phyloP scores from a whole-genome alignment of 108 stramenopile genomes.

The Skeletonema marinoi region DNA sequence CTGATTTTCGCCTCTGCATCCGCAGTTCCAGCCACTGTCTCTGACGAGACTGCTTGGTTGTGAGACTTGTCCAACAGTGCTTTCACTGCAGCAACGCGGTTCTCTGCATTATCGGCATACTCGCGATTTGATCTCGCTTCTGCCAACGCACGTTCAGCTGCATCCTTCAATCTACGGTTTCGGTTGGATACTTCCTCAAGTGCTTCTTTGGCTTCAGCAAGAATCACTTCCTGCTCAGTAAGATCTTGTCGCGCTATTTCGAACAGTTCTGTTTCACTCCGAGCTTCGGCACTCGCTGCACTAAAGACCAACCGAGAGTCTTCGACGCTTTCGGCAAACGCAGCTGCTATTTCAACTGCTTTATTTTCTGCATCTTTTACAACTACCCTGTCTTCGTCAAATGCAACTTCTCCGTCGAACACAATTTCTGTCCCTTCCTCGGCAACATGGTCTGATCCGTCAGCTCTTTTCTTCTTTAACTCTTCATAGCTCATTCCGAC shows the following conservation, averaged over 20 bases:
- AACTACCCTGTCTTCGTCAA: slow-evolving; percentile 36
- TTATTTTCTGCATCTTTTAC: slow-evolving; percentile 50
- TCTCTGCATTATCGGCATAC: slow-evolving; percentile 60
- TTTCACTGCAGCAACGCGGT: slow-evolving; percentile 55
- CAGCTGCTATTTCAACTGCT: slow-evolving; percentile 67
- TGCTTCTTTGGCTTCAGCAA: slow-evolving; percentile 56
- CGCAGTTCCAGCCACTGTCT: slow-evolving; percentile 80
- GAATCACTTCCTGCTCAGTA: slow-evolving; percentile 48
- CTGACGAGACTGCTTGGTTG: slow-evolving; percentile 56
- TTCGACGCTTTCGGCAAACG: slow-evolving; percentile 66
- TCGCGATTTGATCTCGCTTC: slow-evolving; percentile 68
- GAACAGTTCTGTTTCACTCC: slow-evolving; percentile 59
- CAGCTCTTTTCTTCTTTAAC: slow-evolving; percentile 29
- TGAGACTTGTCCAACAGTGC: slow-evolving; percentile 58
- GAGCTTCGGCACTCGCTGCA: slow-evolving; percentile 56
- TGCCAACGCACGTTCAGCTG: slow-evolving; percentile 60
- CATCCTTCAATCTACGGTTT: slow-evolving; percentile 49
- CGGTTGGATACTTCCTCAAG: slow-evolving; percentile 49
- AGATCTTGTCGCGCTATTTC: slow-evolving; percentile 53
- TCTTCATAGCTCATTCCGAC: slow-evolving; percentile 43
- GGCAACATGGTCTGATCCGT: not conserved
- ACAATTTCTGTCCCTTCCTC: slow-evolving; percentile 53
- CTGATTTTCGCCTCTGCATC: slow-evolving; percentile 82
- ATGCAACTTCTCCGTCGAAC: slow-evolving; percentile 23
- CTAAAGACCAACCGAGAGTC: slow-evolving; percentile 43